Evolutionary conservation across 176 grass and related monocot genomes (phyloP), one percentile per base, ranked within the genome.

Genomic region (Oryza brachyantha): DNA sequence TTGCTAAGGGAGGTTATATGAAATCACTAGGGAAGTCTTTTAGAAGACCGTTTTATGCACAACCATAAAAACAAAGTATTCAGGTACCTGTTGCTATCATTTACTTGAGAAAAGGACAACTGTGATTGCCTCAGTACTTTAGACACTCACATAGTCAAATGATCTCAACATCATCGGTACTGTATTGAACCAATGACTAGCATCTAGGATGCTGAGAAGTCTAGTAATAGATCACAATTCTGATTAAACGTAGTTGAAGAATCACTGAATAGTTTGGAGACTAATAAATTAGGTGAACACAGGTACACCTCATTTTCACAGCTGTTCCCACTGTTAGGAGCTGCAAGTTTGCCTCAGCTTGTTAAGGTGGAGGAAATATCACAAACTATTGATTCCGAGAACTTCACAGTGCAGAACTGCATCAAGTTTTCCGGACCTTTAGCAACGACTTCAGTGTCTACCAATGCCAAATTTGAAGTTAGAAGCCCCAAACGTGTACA

Each of bases 391-490:
- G 96, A 99, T 84, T 90, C 96, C 11, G 88, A 93, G 12, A 90
- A 84, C 81, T 95, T 93, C 29, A 94, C 92, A 7, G 92, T 95
- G 84, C 92, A 95, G 81, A 99, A 99, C 83, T 94, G 87, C 7
- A 91, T 99, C 27, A 86, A 86, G 63, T 93, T 99, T 87, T 76
- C 92, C 10, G 92, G 92, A 40, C 92, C 85, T 29, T 83, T 99
- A 27, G 92, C 86, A 29, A 89, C 85, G 3, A 91, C 85, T 21
- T 93, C 90, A 63, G 74, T 99, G 35, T 83, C 80, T 12, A 93
- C 96, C 70, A 99, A 93, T 84, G 96, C 96, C 59, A 99, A 93
- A 70, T 98, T 98, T 85, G 96, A 98, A 87, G 57, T 98, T 70
- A 87, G 90, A 85, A 98, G 96, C 54, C 92, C 92, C 52, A 98